A percentile compares a stretch with the other conserved stretches of the same genome.
These are phyloP conservation scores for Logfia minima DNA, from an alignment of 129 eudicot species.

Conservation along the genomic window DNA sequence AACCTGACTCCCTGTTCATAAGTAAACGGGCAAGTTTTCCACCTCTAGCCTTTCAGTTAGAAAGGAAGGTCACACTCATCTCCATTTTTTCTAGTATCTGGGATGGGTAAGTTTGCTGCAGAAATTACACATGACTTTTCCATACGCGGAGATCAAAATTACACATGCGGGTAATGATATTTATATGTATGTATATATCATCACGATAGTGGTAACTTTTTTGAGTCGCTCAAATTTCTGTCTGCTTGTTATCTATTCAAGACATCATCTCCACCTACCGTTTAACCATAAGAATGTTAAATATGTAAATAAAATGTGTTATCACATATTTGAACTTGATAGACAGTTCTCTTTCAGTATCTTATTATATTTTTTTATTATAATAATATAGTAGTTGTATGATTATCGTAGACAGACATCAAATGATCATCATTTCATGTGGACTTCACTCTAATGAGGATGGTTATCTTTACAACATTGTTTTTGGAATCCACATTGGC, in stretches of 20 bases:
- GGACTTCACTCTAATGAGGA: neutral
- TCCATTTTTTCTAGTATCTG: no score
- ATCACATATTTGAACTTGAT: neutral
- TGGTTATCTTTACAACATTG: neutral
- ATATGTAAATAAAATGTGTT: no score
- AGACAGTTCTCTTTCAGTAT: neutral
- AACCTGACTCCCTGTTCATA: no score
- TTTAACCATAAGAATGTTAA: neutral
- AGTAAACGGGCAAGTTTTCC: no score
- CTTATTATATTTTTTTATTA: neutral
- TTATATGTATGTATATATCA: neutral
- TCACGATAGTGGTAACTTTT: neutral
- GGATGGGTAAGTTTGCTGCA: no score
- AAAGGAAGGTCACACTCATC: no score
- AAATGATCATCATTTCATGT: neutral
- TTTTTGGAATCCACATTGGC: neutral
- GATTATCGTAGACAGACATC: neutral
- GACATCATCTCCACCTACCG: neutral
- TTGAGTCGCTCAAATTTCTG: neutral
- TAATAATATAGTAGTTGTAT: neutral
- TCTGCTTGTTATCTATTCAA: neutral
- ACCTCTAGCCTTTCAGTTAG: no score
- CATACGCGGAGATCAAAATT: no score
- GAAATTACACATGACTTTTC: no score
- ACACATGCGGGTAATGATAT: constrained; percentile 11